Evolutionary conservation across 176 grass and related monocot species (phyloP).

Genomic region (Urochloa ruziziensis): DNA sequence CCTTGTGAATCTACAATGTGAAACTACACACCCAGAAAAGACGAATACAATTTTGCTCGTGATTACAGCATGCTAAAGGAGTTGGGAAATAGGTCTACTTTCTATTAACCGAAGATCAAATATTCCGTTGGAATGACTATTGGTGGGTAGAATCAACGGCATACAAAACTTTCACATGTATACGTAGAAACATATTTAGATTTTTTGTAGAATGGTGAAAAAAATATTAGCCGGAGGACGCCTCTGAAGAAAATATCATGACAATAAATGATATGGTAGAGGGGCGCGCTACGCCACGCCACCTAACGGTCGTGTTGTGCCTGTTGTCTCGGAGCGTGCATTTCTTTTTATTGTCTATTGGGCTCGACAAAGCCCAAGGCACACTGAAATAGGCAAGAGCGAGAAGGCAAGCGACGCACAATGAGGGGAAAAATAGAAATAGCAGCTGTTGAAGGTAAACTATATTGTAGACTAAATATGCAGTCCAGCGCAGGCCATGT

Average conservation of each 20-base stretch:
- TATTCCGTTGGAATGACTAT: not conserved
- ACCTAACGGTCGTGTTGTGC: no score
- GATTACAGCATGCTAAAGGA: not conserved
- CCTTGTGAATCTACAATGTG: not conserved
- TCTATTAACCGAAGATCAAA: not conserved
- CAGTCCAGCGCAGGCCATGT: no score
- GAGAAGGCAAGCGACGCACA: no score
- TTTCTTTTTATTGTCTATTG: no score
- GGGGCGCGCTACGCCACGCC: no score
- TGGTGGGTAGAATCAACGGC: not conserved
- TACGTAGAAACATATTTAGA: no score
- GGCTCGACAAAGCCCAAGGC: no score
- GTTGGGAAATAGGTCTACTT: not conserved
- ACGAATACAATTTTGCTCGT: not conserved
- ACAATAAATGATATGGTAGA: not conserved
- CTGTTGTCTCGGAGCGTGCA: no score
- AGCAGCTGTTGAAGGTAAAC: no score
- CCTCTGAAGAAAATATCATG: not conserved
- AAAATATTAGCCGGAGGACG: not conserved
- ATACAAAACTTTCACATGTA: not conserved
- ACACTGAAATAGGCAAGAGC: no score
- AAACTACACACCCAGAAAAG: not conserved
- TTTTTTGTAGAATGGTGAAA: not conserved
- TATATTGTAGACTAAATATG: no score
- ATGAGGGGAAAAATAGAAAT: no score